Percentiles rank a stretch among this genome's conserved stretches.
These are phyloP conservation scores for Selaginella moellendorffii DNA, from an alignment of 75 land plant genomes.

Conservation along the genomic window DNA sequence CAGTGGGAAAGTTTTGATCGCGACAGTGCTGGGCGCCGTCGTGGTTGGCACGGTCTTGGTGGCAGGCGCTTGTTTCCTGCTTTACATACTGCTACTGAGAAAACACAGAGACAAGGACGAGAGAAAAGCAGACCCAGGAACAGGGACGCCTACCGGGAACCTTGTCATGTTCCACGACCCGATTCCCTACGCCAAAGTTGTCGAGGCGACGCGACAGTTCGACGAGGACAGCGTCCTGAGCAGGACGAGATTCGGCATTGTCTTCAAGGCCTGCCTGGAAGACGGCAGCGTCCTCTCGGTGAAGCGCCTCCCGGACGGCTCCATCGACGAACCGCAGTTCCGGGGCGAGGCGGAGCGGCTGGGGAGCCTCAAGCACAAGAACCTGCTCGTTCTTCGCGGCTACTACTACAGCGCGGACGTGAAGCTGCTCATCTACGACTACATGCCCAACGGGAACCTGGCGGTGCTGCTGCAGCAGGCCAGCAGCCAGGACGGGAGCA, in stretches of 20 bases:
- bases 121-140: too few relatives aligned
- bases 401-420: conserved; percentile 57
- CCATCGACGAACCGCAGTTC: conserved; percentile 44
- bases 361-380: conserved; percentile 78
- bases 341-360: conserved; percentile 73
- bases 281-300: conserved; percentile 91
- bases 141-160: conserved; percentile 23
- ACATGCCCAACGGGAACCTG: conserved; percentile 98
- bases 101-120: too few relatives aligned
- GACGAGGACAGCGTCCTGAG: conserved; percentile 86
- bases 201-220: conserved; percentile 87
- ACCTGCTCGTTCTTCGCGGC: conserved; percentile 80
- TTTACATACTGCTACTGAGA: not conserved
- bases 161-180: conserved; percentile 42
- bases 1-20: not conserved
- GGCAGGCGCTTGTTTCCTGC: not conserved
- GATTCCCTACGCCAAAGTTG: conserved; percentile 54
- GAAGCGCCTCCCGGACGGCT: conserved; percentile 46
- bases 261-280: conserved; percentile 70
- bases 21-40: not conserved
- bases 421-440: conserved; percentile 73
- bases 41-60: not conserved
- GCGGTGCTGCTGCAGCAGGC: conserved; percentile 92
- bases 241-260: conserved; percentile 61
- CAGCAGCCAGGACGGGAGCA: conserved; percentile 26